Evolutionary conservation across 1,139 yeast species (phyloP).

Genomic region (Diutina sp.): DNA sequence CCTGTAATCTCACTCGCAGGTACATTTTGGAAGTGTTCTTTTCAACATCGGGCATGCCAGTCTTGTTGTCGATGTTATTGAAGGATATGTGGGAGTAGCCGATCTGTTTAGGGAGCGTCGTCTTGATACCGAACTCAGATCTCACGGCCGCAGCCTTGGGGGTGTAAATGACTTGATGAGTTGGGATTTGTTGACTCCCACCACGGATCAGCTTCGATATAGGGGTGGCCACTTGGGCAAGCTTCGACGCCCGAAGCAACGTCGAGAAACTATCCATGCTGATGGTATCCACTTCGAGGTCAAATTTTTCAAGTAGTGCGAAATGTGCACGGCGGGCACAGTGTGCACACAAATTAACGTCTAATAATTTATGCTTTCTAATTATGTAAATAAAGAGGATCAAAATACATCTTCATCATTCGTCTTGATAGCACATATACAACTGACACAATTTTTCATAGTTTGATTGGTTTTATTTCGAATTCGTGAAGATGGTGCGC

Average conservation of each 20-base stretch:
- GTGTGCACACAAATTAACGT: neutral
- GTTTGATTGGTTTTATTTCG: no score
- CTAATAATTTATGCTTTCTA: no score
- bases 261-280: neutral
- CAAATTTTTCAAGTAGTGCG: neutral
- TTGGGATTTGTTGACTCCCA: conserved; percentile 17
- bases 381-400: no score
- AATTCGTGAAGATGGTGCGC: neutral
- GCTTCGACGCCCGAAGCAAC: conserved; percentile 14
- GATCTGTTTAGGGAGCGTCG: conserved; percentile 29
- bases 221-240: conserved; percentile 36
- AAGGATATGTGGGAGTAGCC: conserved; percentile 30
- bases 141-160: conserved; percentile 30
- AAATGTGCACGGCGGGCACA: neutral
- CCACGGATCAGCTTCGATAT: conserved; percentile 22
- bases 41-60: conserved; percentile 37
- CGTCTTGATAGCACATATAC: neutral
- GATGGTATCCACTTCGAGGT: neutral
- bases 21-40: conserved; percentile 27
- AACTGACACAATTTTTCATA: neutral
- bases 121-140: conserved; percentile 32
- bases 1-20: conserved; percentile 30
- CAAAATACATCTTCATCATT: no score
- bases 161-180: conserved; percentile 32
- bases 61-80: conserved; percentile 31